Base-by-base conservation (phyloP, 768 basidiomycete genomes). In the Leucogyrophana mollusca region DNA sequence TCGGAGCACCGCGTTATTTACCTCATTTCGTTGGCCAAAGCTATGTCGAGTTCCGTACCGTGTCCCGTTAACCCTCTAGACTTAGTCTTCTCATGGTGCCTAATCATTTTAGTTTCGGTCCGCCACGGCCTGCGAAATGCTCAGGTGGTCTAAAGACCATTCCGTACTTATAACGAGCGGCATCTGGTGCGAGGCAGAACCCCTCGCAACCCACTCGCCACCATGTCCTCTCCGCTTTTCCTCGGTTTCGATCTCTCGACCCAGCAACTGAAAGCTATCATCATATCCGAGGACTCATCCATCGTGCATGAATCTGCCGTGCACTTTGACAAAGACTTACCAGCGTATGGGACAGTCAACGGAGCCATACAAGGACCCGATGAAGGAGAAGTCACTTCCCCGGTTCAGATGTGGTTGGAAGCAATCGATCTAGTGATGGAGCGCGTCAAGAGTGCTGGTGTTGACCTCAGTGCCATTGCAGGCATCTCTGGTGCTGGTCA, bases 181-280 rank as follows among this genome's bases (percentile, higher is more conserved):
- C 27, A 37, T 37, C 20, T 37, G 16, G 16, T 7, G 35, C n/a
- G 27, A 13, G 27, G 27, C 13, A 30, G 27, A 30, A 7, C 13
- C 27, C 13, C 13, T 27, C 20, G 16, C 21, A 11, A 11, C 34
- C 23, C 20, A 17, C 9, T 23, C 36, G 22, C 39, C 35, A 47
- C 9, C 40, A 53, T 55, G 54, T 46, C 40, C 30, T 23, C 48
- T 24, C 68, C 68, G 11, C 69, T 72, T 32, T 91, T 90, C 61
- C 82, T 93, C 18, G 91, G 91, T 11, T 77, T 93, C 44, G 91
- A 94, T 65, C 77, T 92, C 32, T 91, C 88, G 2, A 94, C 91
- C 0, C 92, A 95, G 59, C 83, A 85, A 53, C 73, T 90, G 45
- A 90, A 94, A 65, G 89, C 84, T 0, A 77, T 90, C 33, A 57